Base-by-base conservation (phyloP, 805 yeast species). In the Pichia cephalocereana region DNA sequence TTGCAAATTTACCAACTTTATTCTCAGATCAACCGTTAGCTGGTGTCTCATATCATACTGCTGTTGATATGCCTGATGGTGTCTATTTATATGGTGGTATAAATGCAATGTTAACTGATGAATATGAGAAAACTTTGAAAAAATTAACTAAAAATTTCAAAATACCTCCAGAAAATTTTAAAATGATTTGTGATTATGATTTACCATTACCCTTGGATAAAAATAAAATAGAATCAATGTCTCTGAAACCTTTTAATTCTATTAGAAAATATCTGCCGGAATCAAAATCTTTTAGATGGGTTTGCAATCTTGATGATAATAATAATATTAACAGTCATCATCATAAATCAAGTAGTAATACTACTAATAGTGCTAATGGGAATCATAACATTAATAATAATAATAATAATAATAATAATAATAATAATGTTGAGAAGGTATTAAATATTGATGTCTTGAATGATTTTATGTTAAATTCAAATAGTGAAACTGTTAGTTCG, bases 71-170 rank as follows among this genome's bases (percentile, higher is more conserved):
- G 46, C 60, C 64, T 23, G 69, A 65, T 18, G 62, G 61, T n/a
- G 61, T 72, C 4, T 72, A 63, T 48, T 52, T 69, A 0, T 52
- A 70, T 27, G 83, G 83, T 27, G 83, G 83, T 0, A 54, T 73
- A n/a, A 47, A 54, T 3, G 42, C 51, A 15, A 46, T 56, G 44
- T 17, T 52, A 5, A 49, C 46, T 4, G 53, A 52, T 1, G 64
- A 62, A 37, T 66, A 66, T 47, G 57, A 50, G 18, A 40, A 40
- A 3, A 53, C 52, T 19, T 34, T 66, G 11, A 45, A 51, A n/a
- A 54, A 55, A 1, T 37, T 67, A 15, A 64, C 71, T 1, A 57
- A 64, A 46, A 47, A 64, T 45, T 66, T 62, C 44, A 46, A 58
- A 27, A 62, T 66, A n/a, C 63, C 67, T 2, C 58, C 66, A 11